A percentile compares a stretch with the other conserved stretches of the same genome.
Conservation (phyloP, 495 filamentous ascomycete species). For the Parathielavia appendiculata region DNA sequence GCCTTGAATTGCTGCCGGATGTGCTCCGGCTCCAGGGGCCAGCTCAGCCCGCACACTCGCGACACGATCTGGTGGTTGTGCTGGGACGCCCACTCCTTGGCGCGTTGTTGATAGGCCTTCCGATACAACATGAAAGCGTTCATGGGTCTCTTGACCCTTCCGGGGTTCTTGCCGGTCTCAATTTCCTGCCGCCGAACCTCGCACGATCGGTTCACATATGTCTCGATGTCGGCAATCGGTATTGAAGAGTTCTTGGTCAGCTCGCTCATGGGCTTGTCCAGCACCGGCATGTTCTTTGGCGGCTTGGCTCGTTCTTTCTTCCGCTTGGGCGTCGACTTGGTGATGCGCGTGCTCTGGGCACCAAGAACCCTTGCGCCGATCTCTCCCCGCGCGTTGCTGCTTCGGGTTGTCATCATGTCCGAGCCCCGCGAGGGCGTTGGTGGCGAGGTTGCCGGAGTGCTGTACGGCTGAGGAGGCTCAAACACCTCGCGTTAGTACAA, state of each 20-base stretch:
- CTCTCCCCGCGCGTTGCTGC: slow-evolving; percentile 19
- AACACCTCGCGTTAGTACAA: neutral
- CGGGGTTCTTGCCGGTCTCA: slow-evolving; percentile 58
- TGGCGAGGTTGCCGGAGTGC: slow-evolving; percentile 48
- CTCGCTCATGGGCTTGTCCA: slow-evolving; percentile 69
- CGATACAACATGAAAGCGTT: slow-evolving; percentile 99
- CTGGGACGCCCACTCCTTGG: slow-evolving; percentile 74
- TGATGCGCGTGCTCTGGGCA: slow-evolving; percentile 27
- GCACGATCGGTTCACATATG: slow-evolving; percentile 67
- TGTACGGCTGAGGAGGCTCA: slow-evolving; percentile 38
- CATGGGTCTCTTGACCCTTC: slow-evolving; percentile 87
- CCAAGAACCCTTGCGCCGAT: slow-evolving; percentile 19
- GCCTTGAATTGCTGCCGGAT: slow-evolving; percentile 75
- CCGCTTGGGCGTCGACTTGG: slow-evolving; percentile 36
- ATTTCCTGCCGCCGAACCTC: slow-evolving; percentile 64
- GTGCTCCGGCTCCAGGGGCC: slow-evolving; percentile 70
- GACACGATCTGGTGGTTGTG: slow-evolving; percentile 97
- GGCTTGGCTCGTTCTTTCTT: slow-evolving; percentile 53
- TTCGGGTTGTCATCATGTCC: slow-evolving; percentile 42
- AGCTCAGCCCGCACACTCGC: slow-evolving; percentile 73
- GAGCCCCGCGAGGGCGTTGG: slow-evolving; percentile 40
- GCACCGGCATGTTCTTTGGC: slow-evolving; percentile 45
- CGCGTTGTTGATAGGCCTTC: slow-evolving; percentile 82
- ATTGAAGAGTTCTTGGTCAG: slow-evolving; percentile 60
- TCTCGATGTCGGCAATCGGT: slow-evolving; percentile 72